These are phyloP conservation scores for Ophiostoma pallidulum DNA, from an alignment of 2,329 filamentous ascomycete genomes.

Conservation along the genomic window DNA sequence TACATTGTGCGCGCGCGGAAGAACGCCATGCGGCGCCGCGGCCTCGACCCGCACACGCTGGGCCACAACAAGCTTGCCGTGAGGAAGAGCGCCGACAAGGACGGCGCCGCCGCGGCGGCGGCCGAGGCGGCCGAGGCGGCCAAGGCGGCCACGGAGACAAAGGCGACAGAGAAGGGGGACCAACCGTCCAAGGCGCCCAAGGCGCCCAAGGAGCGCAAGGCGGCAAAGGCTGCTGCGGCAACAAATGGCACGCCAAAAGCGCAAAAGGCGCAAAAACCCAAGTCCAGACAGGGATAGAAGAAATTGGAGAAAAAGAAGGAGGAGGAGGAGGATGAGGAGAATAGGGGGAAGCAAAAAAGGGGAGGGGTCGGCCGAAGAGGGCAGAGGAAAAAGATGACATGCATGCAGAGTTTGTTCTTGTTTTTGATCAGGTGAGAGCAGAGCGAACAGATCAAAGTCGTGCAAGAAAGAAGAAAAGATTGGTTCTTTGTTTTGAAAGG, in stretches of 20 bases:
- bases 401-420: too few relatives aligned
- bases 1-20: constrained; percentile 66
- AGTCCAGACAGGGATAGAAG: constrained; percentile 13
- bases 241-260: too few relatives aligned
- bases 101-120: constrained; percentile 7
- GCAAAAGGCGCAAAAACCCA: too few relatives aligned
- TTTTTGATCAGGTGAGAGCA: too few relatives aligned
- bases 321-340: constrained; percentile 14
- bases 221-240: neutral
- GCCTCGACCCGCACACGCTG: constrained; percentile 59
- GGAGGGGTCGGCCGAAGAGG: too few relatives aligned
- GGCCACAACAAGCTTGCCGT: constrained; percentile 26
- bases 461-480: too few relatives aligned
- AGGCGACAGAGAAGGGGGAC: neutral
- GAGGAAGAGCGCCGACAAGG: constrained; percentile 18
- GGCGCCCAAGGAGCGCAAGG: neutral
- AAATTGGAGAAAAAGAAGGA: constrained; percentile 12
- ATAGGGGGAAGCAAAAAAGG: constrained; percentile 25
- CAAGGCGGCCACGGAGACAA: constrained; percentile 6
- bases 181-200: neutral
- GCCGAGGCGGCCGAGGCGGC: constrained; percentile 12
- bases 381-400: constrained; percentile 20
- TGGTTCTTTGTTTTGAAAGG: too few relatives aligned
- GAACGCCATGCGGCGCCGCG: constrained; percentile 64
- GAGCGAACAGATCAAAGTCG: too few relatives aligned